A percentile compares a stretch with the other conserved stretches of the same genome.
phyloP scores from a whole-genome alignment of 768 basidiomycete genomes.

The Suillus bovinus region DNA sequence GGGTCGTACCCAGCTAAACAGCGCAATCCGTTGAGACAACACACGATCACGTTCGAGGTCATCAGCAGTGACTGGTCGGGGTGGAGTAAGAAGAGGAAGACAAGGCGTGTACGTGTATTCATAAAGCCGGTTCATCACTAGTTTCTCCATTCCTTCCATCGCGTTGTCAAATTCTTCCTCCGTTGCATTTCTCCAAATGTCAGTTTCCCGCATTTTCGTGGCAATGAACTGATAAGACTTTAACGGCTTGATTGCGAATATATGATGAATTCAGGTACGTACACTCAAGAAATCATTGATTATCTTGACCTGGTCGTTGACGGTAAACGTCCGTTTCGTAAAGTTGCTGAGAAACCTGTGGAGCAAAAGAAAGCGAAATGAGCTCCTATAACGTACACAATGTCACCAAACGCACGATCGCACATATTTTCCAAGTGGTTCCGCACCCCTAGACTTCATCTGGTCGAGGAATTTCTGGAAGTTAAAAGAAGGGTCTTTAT shows the following conservation, averaged over 20 bases:
- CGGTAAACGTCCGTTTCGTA: constrained; percentile 86
- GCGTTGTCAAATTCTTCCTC: constrained; percentile 94
- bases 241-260: neutral
- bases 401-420: constrained; percentile 69
- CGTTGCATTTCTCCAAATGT: constrained; percentile 77
- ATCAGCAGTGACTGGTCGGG: constrained; percentile 83
- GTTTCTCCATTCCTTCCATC: constrained; percentile 98
- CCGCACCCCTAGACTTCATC: constrained; percentile 84
- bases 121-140: constrained; percentile 98
- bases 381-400: constrained; percentile 4
- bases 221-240: constrained; percentile 76
- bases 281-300: constrained; percentile 93
- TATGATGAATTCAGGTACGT: constrained; percentile 14
- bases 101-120: constrained; percentile 95
- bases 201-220: constrained; percentile 79
- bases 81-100: constrained; percentile 61
- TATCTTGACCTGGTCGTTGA: constrained; percentile 91
- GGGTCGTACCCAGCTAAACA: constrained; percentile 91
- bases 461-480: constrained; percentile 96
- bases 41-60: constrained; percentile 97
- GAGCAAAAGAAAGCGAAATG: neutral
- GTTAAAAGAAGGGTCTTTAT: constrained; percentile 70
- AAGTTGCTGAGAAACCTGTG: constrained; percentile 91
- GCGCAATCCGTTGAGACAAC: constrained; percentile 81
- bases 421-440: constrained; percentile 93